Conservation (phyloP, 23 red algal genomes). For the Gracilaria domingensis region DNA sequence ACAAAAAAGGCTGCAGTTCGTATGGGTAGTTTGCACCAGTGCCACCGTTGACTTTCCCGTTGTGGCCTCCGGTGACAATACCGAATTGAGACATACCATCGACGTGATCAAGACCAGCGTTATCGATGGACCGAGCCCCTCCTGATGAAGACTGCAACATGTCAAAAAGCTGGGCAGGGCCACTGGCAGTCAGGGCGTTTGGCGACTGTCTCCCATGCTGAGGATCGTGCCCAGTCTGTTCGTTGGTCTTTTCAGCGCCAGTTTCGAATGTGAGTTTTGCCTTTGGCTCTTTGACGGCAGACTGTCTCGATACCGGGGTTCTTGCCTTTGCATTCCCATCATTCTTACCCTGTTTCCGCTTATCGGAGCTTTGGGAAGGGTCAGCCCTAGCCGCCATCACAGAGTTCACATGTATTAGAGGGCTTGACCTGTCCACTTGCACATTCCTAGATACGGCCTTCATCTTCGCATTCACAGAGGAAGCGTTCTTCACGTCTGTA, state of each 20-base stretch:
- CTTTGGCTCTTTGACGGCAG: constrained; percentile 2
- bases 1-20: constrained; percentile 36
- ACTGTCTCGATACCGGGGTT: background rate
- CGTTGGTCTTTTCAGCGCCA: background rate
- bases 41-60: constrained; percentile 36
- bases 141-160: constrained; percentile 28
- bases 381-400: background rate
- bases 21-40: constrained; percentile 43
- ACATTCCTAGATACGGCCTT: background rate
- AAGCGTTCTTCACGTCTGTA: constrained; percentile 24
- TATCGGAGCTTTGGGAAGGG: background rate
- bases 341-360: constrained; percentile 6
- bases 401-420: constrained; percentile 13
- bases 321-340: constrained; percentile 10
- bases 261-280: constrained; percentile 40
- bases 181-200: background rate
- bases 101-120: constrained; percentile 23
- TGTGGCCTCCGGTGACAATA: constrained; percentile 27
- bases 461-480: constrained; percentile 5
- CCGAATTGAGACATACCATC: constrained; percentile 29
- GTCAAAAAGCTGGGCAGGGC: constrained; percentile 34
- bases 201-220: constrained; percentile 17
- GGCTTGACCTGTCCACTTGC: background rate
- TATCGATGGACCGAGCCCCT: constrained; percentile 9
- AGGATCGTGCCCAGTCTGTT: background rate